Evolutionary conservation across 2,329 filamentous ascomycete genomes (phyloP), one percentile per base, ranked within the genome.

Genomic region (Uncinocarpus reesii): DNA sequence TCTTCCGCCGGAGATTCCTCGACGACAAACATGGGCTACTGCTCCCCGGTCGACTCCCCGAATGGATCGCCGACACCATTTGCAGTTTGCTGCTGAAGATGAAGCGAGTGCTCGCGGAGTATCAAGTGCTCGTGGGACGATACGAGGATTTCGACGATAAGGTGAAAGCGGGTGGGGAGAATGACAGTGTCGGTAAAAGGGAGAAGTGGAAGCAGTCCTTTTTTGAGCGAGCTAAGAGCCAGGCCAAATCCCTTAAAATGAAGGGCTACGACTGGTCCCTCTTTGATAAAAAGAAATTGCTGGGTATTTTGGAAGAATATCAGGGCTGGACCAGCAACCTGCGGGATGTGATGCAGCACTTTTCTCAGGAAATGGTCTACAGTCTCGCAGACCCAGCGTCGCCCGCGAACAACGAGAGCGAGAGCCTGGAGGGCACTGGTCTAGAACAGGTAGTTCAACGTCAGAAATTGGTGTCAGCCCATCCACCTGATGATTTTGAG

Each of bases 211-310:
- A 57, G 38, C 48, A 56, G 42, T 57, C 52, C 0, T 47, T 61
- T n/a, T 24, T 56, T n/a, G 52, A 59, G 16, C 49, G 55, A 13
- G 57, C 49, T 3, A 61, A 60, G 52, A 47, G 13, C 18, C 57
- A 57, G 32, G 56, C 54, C 16, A 56, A 55, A 24, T 24, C 42
- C 1, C 51, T 60, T 16, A 62, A 61, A 46, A 38, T 55, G 21
- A 57, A 60, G 29, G 56, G 58, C 2, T 59, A 58, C 24, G 56
- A 63, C 52, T 63, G 61, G 60, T 57, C 60, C 2, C 54, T 63
- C 5, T 63, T 62, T 34, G 60, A 63, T 47, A 60, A 56, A 49
- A 55, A 59, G 46, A 60, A 56, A 45, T 48, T 63, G 41, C 44
- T 56, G 21, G 35, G 38, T 7, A 53, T 60, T 6, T 42, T 60